These are phyloP conservation scores for Microsporum canis DNA, from an alignment of 2,329 filamentous ascomycete genomes.

Conservation along the genomic window DNA sequence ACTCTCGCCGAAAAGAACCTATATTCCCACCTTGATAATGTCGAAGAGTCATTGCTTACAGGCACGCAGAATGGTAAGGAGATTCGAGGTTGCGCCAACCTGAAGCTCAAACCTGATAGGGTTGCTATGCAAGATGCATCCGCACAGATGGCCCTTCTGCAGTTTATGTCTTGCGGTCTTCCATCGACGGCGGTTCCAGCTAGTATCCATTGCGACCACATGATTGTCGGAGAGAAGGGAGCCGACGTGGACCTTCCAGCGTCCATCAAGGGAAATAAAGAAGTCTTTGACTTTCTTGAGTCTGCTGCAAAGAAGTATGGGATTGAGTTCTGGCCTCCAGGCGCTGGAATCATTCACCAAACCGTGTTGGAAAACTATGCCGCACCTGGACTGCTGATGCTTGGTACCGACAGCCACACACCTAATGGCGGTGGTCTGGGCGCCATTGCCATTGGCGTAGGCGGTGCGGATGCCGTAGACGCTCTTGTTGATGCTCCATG, in stretches of 20 bases:
- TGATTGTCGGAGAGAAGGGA: slow-evolving; percentile 91
- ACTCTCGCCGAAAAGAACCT: slow-evolving; percentile 97
- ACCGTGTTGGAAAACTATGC: slow-evolving; percentile 97
- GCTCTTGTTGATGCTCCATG: slow-evolving; percentile 91
- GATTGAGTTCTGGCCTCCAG: slow-evolving; percentile 91
- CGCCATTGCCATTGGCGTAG: slow-evolving; percentile 91
- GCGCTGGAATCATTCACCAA: slow-evolving; percentile 93
- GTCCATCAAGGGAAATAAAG: slow-evolving; percentile 83
- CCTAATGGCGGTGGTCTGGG: slow-evolving; percentile 93
- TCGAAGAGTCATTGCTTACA: slow-evolving; percentile 74
- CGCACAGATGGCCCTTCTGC: slow-evolving; percentile 93
- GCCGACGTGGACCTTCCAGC: slow-evolving; percentile 73
- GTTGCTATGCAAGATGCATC: slow-evolving; percentile 99
- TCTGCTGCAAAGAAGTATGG: slow-evolving; percentile 83
- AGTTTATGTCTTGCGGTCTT: slow-evolving; percentile 96
- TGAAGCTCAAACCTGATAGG: slow-evolving; percentile 93
- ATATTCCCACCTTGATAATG: slow-evolving; percentile 85
- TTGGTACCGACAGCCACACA: slow-evolving; percentile 94
- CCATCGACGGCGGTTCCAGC: slow-evolving; percentile 84
- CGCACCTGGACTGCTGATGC: slow-evolving; percentile 95
- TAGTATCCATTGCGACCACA: slow-evolving; percentile 96
- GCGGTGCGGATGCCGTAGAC: slow-evolving; percentile 93
- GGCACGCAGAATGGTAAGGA: slow-evolving; percentile 72
- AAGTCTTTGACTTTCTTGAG: slow-evolving; percentile 96
- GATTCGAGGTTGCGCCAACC: slow-evolving; percentile 77